Evolutionary conservation across 2,329 filamentous ascomycete genomes (phyloP).

Genomic region (Clarireedia monteithiana): DNA sequence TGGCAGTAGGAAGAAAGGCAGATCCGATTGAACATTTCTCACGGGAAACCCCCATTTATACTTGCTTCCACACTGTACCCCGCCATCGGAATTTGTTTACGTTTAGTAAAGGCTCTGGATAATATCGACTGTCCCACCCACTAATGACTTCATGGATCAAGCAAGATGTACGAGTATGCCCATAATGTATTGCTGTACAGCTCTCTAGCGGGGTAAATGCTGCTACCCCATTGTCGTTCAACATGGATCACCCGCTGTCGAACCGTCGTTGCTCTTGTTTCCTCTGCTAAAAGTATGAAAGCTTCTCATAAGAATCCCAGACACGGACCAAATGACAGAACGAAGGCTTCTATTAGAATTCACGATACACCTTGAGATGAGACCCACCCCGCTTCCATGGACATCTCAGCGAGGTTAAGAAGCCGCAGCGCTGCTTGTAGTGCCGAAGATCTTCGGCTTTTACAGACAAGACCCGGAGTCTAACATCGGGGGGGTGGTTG

Average conservation of each 20-base stretch:
- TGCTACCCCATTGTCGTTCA: background rate
- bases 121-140: background rate
- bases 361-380: too few species aligned
- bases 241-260: background rate
- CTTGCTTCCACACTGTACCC: background rate
- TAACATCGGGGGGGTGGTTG: too few species aligned
- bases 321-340: too few species aligned
- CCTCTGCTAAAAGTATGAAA: too few species aligned
- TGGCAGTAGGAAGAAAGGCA: background rate
- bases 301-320: too few species aligned
- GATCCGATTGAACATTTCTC: background rate
- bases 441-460: background rate
- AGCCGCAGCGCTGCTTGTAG: background rate
- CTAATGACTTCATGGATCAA: constrained; percentile 1
- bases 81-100: background rate
- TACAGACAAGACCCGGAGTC: too few species aligned
- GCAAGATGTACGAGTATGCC: background rate
- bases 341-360: too few species aligned
- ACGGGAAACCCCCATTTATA: background rate
- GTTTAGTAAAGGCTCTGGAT: background rate
- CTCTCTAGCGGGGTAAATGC: background rate
- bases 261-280: too few species aligned
- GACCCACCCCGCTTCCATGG: too few species aligned
- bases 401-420: too few species aligned
- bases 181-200: too few species aligned